Conservation (phyloP, 2,329 filamentous ascomycete genomes). For the Trichoderma breve region DNA sequence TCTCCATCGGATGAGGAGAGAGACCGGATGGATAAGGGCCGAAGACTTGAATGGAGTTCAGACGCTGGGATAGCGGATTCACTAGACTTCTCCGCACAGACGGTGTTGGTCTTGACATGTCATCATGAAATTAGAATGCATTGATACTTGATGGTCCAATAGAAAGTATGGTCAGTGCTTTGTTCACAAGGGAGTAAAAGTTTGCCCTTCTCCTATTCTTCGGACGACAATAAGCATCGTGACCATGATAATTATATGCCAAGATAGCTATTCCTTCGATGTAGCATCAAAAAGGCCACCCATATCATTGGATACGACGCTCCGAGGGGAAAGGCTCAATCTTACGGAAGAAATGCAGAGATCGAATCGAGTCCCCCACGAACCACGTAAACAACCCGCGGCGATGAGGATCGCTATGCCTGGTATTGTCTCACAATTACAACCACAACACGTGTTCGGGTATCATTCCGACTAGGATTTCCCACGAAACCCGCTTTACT, state of each 20-base stretch:
- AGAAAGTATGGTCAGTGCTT: neutral
- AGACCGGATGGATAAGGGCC: neutral
- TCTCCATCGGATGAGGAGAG: neutral
- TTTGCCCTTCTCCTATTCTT: neutral
- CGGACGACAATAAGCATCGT: neutral
- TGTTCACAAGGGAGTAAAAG: neutral
- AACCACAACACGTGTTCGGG: neutral
- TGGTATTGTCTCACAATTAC: neutral
- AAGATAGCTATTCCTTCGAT: neutral
- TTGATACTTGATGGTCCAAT: neutral
- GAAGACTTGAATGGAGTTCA: neutral
- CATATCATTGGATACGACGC: neutral
- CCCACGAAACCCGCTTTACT: neutral
- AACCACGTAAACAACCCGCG: neutral
- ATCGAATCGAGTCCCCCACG: neutral
- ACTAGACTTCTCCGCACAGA: neutral
- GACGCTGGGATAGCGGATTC: neutral
- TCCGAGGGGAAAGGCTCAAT: neutral
- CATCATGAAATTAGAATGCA: neutral
- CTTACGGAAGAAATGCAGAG: neutral
- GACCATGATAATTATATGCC: neutral
- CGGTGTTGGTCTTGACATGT: neutral
- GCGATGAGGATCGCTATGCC: neutral
- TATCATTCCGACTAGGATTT: neutral
- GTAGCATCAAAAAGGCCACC: neutral